Evolutionary conservation across 345 rosid genomes (phyloP).

Genomic region (Eucalyptus regnans): DNA sequence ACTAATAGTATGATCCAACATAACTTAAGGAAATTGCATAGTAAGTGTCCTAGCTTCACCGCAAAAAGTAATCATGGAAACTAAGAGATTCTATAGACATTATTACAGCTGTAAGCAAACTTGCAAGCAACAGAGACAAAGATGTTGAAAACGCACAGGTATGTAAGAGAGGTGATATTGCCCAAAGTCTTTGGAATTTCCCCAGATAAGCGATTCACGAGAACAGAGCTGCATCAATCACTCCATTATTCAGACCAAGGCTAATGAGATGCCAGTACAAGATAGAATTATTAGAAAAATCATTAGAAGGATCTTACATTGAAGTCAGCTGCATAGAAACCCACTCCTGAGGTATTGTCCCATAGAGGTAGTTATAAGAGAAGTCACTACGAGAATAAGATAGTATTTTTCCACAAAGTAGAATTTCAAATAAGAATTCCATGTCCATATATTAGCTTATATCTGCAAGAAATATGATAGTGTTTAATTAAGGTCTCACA

Average conservation of each 20-base stretch:
- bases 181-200: constrained; percentile 25
- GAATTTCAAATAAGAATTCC: background rate
- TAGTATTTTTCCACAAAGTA: background rate
- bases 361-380: constrained; percentile 19
- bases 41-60: background rate
- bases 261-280: background rate
- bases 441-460: background rate
- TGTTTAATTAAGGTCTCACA: constrained; percentile 23
- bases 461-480: background rate
- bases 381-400: constrained; percentile 9
- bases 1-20: background rate
- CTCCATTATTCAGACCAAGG: background rate
- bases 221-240: constrained; percentile 14
- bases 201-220: constrained; percentile 30
- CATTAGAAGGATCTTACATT: constrained; percentile 9
- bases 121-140: background rate
- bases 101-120: background rate
- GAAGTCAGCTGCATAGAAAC: constrained; percentile 12
- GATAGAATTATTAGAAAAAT: background rate
- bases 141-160: constrained; percentile 11
- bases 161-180: constrained; percentile 18
- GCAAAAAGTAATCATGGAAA: background rate
- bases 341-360: constrained; percentile 41
- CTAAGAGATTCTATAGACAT: background rate
- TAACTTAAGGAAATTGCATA: background rate